Evolutionary conservation across 768 basidiomycete genomes (phyloP), one percentile per base, ranked within the genome.

Genomic region (Agaricus subrufescens): DNA sequence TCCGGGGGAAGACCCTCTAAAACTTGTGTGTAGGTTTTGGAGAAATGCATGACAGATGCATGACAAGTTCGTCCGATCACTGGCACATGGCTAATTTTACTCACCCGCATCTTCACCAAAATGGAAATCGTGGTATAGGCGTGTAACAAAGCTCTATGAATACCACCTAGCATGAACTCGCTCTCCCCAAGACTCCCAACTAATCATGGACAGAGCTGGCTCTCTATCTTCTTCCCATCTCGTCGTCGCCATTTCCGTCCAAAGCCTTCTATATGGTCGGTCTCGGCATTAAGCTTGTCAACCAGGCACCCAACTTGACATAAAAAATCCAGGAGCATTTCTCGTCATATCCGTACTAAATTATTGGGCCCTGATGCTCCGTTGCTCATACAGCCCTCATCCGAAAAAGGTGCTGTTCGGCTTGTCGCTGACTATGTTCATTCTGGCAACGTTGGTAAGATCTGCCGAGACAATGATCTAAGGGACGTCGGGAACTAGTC

Each of bases 1-100:
- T 93, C 90, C 37, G 84, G 82, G 0, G 94, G 92, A 11, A 95
- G 81, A 6, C 78, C 78, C 52, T 76, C 69, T 31, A 91, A 73
- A 9, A 87, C 68, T 58, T 86, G 78, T 4, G 79, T 52, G 67
- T 87, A 89, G 1, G 83, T 81, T 63, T 90, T 89, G 27, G 84
- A 79, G 66, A 87, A 90, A 67, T 89, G 87, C 88, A 91, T 90
- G 39, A 19, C 30, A 6, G 9, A 15, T 19, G 19, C 19, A 19
- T 19, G 19, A 19, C 19, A 19, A 19, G 19, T 19, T 44, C 27
- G 27, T 45, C 27, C 45, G 45, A 34, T 34, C 23, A n/a, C 19
- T 19, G 19, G 19, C 19, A 15, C 43, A 44, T 7, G 14, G 43
- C 34, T 34, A 34, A 34, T 8, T 6, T 34, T 34, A 34, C 7